Conservation (phyloP, 352 stramenopile species). For the Pythium myriotylum region DNA sequence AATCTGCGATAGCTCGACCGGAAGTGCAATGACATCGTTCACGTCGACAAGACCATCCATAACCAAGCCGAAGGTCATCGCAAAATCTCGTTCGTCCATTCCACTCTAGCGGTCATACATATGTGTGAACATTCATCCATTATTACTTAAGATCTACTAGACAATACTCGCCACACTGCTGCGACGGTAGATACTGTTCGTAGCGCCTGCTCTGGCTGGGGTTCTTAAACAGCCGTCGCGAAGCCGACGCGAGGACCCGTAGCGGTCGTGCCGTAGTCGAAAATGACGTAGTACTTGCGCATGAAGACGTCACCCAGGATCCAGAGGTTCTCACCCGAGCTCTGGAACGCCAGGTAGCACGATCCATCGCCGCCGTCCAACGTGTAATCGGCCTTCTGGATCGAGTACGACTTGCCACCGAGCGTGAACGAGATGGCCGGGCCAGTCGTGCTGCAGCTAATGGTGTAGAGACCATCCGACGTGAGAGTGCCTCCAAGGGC, state of each 20-base stretch:
- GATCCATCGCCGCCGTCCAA: slow-evolving; percentile 80
- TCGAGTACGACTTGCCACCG: slow-evolving; percentile 88
- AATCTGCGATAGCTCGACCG: no score
- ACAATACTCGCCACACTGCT: no score
- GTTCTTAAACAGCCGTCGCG: slow-evolving; percentile 65
- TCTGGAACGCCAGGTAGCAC: slow-evolving; percentile 96
- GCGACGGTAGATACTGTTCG: no score
- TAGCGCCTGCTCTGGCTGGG: no score
- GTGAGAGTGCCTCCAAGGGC: slow-evolving; percentile 86
- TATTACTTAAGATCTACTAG: no score
- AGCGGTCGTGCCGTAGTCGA: slow-evolving; percentile 82
- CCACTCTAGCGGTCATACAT: no score
- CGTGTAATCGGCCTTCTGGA: slow-evolving; percentile 93
- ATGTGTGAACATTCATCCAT: no score
- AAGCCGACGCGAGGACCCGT: slow-evolving; percentile 86
- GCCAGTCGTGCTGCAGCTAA: slow-evolving; percentile 89
- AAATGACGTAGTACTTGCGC: slow-evolving; percentile 94
- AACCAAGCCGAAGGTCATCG: no score
- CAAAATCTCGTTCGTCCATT: no score
- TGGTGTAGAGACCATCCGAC: slow-evolving; percentile 78
- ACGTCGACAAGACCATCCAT: no score
- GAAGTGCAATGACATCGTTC: no score
- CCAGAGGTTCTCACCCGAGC: slow-evolving; percentile 90
- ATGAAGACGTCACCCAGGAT: slow-evolving; percentile 96
- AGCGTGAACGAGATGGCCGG: slow-evolving; percentile 94